Percentiles rank a stretch among this genome's conserved stretches.
Conservation (phyloP, 208 protist genomes). For the Trichomonas gallinae region DNA sequence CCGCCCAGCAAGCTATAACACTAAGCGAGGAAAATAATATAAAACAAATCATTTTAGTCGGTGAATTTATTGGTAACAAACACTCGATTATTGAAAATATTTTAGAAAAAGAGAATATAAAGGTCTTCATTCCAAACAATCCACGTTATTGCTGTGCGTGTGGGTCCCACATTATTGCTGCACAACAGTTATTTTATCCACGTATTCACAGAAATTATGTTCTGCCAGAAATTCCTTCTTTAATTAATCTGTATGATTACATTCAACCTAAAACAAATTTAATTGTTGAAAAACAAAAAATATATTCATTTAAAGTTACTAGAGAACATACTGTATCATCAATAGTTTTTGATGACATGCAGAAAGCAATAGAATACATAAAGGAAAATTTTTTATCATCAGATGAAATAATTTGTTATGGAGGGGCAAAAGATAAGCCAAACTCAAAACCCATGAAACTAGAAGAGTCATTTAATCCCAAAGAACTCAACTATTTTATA, state of each 20-base stretch:
- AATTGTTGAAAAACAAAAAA: not conserved
- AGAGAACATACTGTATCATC: not conserved
- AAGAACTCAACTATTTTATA: not conserved
- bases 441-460: not conserved
- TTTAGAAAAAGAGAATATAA: no score
- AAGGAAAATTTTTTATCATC: not conserved
- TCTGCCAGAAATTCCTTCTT: not conserved
- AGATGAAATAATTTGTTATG: not conserved
- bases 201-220: not conserved
- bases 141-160: no score
- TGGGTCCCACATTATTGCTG: not conserved
- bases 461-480: not conserved
- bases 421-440: not conserved
- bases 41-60: no score
- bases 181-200: not conserved
- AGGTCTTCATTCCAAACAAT: no score
- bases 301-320: not conserved
- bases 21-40: no score
- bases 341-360: not conserved
- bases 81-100: no score
- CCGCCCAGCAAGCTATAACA: no score
- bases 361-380: not conserved
- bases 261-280: not conserved
- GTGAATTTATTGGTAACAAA: no score
- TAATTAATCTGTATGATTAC: not conserved